Base-by-base conservation (phyloP, 148 eudicot genomes). In the Rhododendron kiyosumense region DNA sequence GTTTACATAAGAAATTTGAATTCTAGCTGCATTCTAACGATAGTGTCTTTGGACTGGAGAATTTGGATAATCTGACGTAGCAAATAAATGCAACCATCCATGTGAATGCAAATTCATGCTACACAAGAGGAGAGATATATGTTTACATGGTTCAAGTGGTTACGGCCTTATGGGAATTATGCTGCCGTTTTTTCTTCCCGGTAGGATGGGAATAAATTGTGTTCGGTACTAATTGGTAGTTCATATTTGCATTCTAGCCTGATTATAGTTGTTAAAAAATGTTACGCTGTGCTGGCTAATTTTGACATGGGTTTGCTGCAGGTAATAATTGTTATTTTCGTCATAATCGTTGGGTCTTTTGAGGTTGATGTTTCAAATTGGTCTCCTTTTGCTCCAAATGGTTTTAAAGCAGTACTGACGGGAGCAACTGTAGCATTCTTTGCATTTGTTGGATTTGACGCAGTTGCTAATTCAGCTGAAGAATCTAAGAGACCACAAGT, bases 391-490 rank as follows among this genome's bases (percentile, higher is more conserved):
- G 93, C 91, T 81, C 99, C 99, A 73, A 92, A 92, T 84, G 98
- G 99, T 45, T 90, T 88, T 83, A 90, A 90, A 46, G 87, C 93
- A 74, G 86, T 97, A 86, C 87, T 97, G 84, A 97, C 99, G 8
- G 99, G 99, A 93, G 98, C 99, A 78, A 97, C 99, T 41, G 95
- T 97, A 49, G 99, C 94, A 71, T 97, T 97, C 89, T 97, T 97
- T 84, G 98, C 99, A 78, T 97, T 94, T 88, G 98, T 95, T 87
- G 99, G 99, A 84, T 97, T 97, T 87, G 99, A 97, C 89, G 99
- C 99, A 57, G 99, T 97, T 84, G 99, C 99, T 41, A 97, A 95
- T 91, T 97, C 99, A 84, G 99, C 99, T 46, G 99, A 95, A 93
- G 99, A 97, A 91, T 90, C 98, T 77, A 97, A 91, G 88, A 94